Base-by-base conservation (phyloP, 2,329 filamentous ascomycete genomes). In the Sodiomyces alkalinus region DNA sequence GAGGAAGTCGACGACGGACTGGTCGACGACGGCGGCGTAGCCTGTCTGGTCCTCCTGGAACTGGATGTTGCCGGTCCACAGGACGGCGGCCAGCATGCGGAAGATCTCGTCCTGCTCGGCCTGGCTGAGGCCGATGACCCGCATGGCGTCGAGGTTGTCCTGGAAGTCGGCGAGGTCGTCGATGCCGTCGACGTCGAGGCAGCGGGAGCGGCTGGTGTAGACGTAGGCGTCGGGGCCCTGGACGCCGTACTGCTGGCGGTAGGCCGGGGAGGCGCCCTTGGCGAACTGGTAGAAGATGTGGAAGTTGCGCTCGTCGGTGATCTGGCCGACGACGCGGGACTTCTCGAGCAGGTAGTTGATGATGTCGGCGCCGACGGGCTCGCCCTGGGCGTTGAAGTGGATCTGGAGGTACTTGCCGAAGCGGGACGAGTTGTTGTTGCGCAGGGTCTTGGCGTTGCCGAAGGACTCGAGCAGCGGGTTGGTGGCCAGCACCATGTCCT, bases 241-340 rank as follows among this genome's bases (percentile, higher is more conserved):
- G 13, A 98, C 64, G 28, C 90, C 90, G 47, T 82, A 94, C n/a
- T 64, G 74, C 45, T 90, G 74, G 49, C 83, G 68, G 54, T 96
- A 92, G 33, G 78, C 72, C 41, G 78, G 67, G n/a, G 85, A 80
- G 7, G 87, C 87, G 4, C 81, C 85, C 57, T 96, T 98, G 26
- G 90, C 82, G 53, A 96, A 94, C 53, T 98, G 90, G 57, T 98
- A 98, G 53, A 98, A 98, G 45, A 98, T 96, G 57, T 98, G 90
- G 55, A 98, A 98, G 57, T 93, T 96, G 42, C 90, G 74, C 65
- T 98, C 90, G 51, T 94, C 92, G 33, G 61, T 65, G 42, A 96
- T 96, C 59, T 96, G 90, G 11, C 87, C 85, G 7, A 93, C 85
- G 12, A 98, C 90, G 58, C 90, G 71, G 26, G 82, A 77, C 63